Evolutionary conservation across 1,284 basidiomycete genomes (phyloP).

Genomic region (Ganoderma resinaceum): DNA sequence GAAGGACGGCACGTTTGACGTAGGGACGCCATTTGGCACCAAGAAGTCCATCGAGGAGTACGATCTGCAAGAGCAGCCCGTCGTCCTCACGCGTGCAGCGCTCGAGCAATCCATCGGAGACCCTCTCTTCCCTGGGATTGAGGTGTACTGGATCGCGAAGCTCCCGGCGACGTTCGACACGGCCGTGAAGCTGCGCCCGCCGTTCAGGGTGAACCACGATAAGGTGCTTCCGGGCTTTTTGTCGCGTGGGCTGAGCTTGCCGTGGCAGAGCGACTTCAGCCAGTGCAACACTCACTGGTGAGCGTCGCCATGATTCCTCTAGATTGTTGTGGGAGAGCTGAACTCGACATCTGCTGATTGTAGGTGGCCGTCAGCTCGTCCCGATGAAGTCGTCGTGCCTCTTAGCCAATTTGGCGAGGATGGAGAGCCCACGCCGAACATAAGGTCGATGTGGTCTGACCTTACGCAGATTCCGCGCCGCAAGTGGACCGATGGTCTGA

Average conservation of each 20-base stretch:
- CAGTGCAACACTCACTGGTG: constrained; percentile 31
- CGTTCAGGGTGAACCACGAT: constrained; percentile 27
- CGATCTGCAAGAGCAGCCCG: constrained; percentile 30
- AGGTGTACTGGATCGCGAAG: constrained; percentile 26
- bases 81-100: constrained; percentile 37
- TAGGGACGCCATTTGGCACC: constrained; percentile 8
- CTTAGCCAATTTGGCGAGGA: not conserved
- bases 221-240: constrained; percentile 22
- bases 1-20: constrained; percentile 36
- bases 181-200: constrained; percentile 13
- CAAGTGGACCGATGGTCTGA: not conserved
- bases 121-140: constrained; percentile 43
- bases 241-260: constrained; percentile 28
- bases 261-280: constrained; percentile 35
- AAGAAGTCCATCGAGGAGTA: constrained; percentile 29
- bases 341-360: not conserved
- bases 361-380: constrained; percentile 2
- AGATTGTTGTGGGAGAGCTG: not conserved
- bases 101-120: constrained; percentile 44
- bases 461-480: not conserved
- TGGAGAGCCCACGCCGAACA: not conserved
- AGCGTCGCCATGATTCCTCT: too few species aligned
- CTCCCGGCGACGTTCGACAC: constrained; percentile 6
- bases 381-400: not conserved
- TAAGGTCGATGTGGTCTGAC: not conserved